Base-by-base conservation (phyloP, 1,139 yeast genomes). In the Saccharomyces hybrid region DNA sequence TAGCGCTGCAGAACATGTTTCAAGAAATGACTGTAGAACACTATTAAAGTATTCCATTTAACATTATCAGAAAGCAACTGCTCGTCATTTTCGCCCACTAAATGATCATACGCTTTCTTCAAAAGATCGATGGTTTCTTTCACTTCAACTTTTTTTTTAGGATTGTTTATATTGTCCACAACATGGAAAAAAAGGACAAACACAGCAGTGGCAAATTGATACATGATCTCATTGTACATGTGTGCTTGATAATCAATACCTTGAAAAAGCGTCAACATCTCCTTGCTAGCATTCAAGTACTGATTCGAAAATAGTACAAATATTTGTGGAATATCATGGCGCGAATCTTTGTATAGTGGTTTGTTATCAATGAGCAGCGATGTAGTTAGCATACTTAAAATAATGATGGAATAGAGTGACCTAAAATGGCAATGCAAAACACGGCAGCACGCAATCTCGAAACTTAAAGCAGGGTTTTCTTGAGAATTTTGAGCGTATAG, bases 351-450 rank as follows among this genome's bases (percentile, higher is more conserved):
- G 54, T 56, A 59, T 2, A 51, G 31, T n/a, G 55, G 51, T 31
- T 53, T 32, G 51, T 64, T 64, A 48, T 65, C 65, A 7, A 55
- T 34, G 7, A 65, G 48, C 38, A 59, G 63, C 1, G 63, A 52
- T 4, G 53, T 51, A 2, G 64, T 57, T 46, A 62, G 61, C 46
- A 58, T 48, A 53, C 61, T 53, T 13, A 64, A 29, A 11, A 57
- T 54, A 8, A 60, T 54, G n/a, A 53, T 57, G 20, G 57, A 49
- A 52, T 59, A 60, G 14, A 54, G 52, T 31, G 52, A 55, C 41
- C 64, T 63, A 46, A 62, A 57, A 51, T 64, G 67, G 38, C 62
- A 54, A n/a, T 57, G 57, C 5, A 64, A 44, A 9, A 65, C 60
- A 26, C 59, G 59, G 3, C 57, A 55, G 41, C 66, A 63, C 2